A percentile compares a stretch with the other conserved stretches of the same genome.
These are phyloP conservation scores for Kodamaea plutei DNA, from an alignment of 1,139 yeast species.

Conservation along the genomic window DNA sequence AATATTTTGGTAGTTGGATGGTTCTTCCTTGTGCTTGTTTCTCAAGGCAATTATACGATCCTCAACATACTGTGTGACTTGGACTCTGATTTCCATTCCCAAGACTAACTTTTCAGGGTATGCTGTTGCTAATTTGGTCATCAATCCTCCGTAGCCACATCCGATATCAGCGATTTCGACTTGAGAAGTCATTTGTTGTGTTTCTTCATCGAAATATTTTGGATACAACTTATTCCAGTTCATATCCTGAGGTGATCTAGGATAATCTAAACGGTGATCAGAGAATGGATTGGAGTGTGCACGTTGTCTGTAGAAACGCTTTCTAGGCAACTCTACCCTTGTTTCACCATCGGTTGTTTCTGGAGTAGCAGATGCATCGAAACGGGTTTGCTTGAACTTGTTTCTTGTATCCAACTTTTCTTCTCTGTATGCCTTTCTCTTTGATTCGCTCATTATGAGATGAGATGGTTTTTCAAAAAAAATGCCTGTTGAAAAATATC, in stretches of 20 bases:
- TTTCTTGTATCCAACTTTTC: slow-evolving; percentile 33
- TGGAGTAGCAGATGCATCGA: slow-evolving; percentile 18
- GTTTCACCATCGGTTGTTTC: slow-evolving; percentile 5
- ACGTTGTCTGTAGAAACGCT: slow-evolving; percentile 89
- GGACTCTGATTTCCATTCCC: slow-evolving; percentile 97
- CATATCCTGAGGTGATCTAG: slow-evolving; percentile 76
- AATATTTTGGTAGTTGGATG: slow-evolving; percentile 63
- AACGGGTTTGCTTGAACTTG: slow-evolving; percentile 30
- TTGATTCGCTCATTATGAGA: slow-evolving; percentile 29
- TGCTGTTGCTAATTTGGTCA: slow-evolving; percentile 73
- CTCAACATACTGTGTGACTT: slow-evolving; percentile 94
- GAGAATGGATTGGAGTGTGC: slow-evolving; percentile 98
- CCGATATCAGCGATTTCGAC: slow-evolving; percentile 97
- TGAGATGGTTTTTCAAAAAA: slow-evolving; percentile 14
- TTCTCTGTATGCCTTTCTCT: slow-evolving; percentile 38
- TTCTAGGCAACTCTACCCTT: slow-evolving; percentile 61
- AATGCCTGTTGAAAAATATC: not conserved
- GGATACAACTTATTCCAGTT: slow-evolving; percentile 84
- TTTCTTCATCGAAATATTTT: slow-evolving; percentile 39
- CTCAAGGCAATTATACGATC: slow-evolving; percentile 90
- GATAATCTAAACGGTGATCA: slow-evolving; percentile 89
- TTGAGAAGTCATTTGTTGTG: slow-evolving; percentile 40
- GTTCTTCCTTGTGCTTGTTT: slow-evolving; percentile 40
- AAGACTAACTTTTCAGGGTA: slow-evolving; percentile 71
- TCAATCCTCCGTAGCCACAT: slow-evolving; percentile 95